Conservation (phyloP, 1,284 basidiomycete genomes). For the Grifola frondosa region DNA sequence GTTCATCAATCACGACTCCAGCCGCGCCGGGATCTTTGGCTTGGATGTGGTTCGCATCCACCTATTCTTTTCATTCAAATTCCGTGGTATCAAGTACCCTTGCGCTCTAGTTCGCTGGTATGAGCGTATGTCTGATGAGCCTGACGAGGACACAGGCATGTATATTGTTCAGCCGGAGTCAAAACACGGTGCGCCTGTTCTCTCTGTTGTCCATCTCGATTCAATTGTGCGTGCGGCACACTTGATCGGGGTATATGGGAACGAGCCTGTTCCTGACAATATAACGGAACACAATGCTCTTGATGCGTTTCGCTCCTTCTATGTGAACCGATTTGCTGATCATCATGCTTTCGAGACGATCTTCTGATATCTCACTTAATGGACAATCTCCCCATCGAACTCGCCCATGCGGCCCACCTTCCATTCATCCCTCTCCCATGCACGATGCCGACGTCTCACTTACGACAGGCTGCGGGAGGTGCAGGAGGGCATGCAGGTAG, state of each 20-base stretch:
- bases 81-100: conserved; percentile 4
- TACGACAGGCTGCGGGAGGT: too few relatives aligned
- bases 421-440: too few relatives aligned
- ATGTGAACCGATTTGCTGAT: conserved; percentile 7
- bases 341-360: conserved; percentile 6
- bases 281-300: neutral
- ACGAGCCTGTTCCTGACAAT: neutral
- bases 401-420: too few relatives aligned
- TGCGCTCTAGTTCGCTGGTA: conserved; percentile 25
- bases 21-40: neutral
- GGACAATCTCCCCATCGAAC: too few relatives aligned
- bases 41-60: conserved; percentile 5
- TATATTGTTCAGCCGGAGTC: conserved; percentile 22
- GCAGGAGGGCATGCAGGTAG: too few relatives aligned
- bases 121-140: conserved; percentile 8
- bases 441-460: too few relatives aligned
- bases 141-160: conserved; percentile 22
- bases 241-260: conserved; percentile 12
- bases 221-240: conserved; percentile 15
- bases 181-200: conserved; percentile 2
- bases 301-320: neutral
- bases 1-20: conserved; percentile 1
- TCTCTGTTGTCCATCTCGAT: conserved; percentile 10
- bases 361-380: too few relatives aligned
- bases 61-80: conserved; percentile 13